Evolutionary conservation across 2,329 filamentous ascomycete genomes (phyloP), one percentile per base, ranked within the genome.

Genomic region (Colletotrichum sojae): DNA sequence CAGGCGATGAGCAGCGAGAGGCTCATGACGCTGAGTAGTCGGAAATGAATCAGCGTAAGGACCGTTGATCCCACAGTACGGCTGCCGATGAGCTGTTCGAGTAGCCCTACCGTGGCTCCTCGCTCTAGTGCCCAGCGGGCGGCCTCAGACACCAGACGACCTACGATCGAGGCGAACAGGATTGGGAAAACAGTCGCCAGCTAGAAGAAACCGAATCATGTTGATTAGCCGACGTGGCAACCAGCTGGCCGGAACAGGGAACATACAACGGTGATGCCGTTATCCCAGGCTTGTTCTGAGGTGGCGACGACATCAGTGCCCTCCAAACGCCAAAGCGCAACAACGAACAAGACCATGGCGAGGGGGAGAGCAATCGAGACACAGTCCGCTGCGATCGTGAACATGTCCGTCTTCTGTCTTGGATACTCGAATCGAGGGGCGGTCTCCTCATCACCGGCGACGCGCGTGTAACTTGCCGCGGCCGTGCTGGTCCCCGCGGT

Each of bases 81-180:
- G 55, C 75, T 78, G 48, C 76, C 76, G 64, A 77, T 72, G 1
- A 76, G 63, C 52, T 78, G 75, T 52, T 78, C 76, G 3, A 78
- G 65, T 13, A 65, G 61, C 9, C 72, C 73, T 0, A 78, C 64
- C 2, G 69, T 74, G 15, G 73, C 69, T 12, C 77, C 76, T 22
- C 67, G 62, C 63, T 78, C 76, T 9, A 78, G 72, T 40, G 69
- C 73, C 72, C 71, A 78, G 2, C 69, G 72, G 1, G 75, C 74
- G 49, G 73, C 71, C 61, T 74, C 73, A 31, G 73, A 70, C 20
- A 74, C 68, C 10, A 75, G 68, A 40, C 76, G 70, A 5, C 77
- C 76, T 20, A 73, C 70, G 22, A 77, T 71, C 8, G 73, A 73
- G 1, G 75, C 75, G 54, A 78, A 79, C 4, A 75, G 60, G 3